These are phyloP conservation scores for Aspergillus novoparasiticus DNA, from an alignment of 2,329 filamentous ascomycete species.

Conservation along the genomic window DNA sequence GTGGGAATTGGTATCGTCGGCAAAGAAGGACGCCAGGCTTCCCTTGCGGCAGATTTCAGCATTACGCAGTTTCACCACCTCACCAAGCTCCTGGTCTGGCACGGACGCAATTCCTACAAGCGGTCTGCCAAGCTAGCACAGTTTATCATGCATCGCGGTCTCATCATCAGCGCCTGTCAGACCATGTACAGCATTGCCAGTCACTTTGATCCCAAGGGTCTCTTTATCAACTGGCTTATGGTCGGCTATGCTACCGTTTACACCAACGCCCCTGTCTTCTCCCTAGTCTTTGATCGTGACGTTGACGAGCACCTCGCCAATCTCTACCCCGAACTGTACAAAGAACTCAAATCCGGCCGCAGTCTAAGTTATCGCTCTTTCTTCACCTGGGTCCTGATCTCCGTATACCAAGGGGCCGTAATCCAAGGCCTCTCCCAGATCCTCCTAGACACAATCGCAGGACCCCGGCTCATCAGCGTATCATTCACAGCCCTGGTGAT, in stretches of 20 bases:
- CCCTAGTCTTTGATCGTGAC: slow-evolving; percentile 89
- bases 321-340: slow-evolving; percentile 95
- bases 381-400: slow-evolving; percentile 94
- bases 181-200: slow-evolving; percentile 96
- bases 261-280: slow-evolving; percentile 90
- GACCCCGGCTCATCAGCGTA: slow-evolving; percentile 77
- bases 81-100: slow-evolving; percentile 97
- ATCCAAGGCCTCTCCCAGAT: slow-evolving; percentile 95
- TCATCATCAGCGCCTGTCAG: slow-evolving; percentile 94
- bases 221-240: slow-evolving; percentile 96
- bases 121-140: slow-evolving; percentile 92
- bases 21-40: slow-evolving; percentile 94
- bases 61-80: slow-evolving; percentile 95
- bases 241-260: slow-evolving; percentile 97
- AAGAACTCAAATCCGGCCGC: slow-evolving; percentile 87
- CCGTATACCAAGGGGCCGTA: slow-evolving; percentile 90
- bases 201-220: slow-evolving; percentile 86
- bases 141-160: slow-evolving; percentile 95
- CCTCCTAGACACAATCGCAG: slow-evolving; percentile 71
- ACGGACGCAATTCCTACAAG: slow-evolving; percentile 96
- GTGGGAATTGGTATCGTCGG: slow-evolving; percentile 97
- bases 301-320: slow-evolving; percentile 93
- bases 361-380: slow-evolving; percentile 91
- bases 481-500: slow-evolving; percentile 89
- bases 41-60: slow-evolving; percentile 91